Conservation (phyloP, 257 asterid genomes). For the Nicotiana benthamiana region DNA sequence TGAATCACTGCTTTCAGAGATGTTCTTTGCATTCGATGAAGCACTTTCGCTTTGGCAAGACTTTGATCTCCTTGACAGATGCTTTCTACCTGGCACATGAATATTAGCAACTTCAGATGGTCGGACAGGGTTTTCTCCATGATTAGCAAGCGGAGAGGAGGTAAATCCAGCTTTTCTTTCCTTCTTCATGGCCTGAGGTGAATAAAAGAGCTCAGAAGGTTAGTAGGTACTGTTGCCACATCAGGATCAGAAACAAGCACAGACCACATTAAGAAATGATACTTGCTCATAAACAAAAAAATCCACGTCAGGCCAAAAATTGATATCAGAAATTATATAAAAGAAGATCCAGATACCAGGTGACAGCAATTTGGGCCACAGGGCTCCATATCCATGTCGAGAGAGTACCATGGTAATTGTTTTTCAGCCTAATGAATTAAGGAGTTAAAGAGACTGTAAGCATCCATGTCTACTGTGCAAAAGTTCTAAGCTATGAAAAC, state of each 20-base stretch:
- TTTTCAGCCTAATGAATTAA: constrained; percentile 39
- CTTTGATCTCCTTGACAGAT: constrained; percentile 44
- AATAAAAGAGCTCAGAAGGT: constrained; percentile 14
- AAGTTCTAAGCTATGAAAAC: background rate
- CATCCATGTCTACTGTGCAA: background rate
- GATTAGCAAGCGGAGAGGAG: constrained; percentile 25
- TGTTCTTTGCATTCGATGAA: constrained; percentile 35
- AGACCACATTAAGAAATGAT: background rate
- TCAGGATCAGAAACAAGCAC: background rate
- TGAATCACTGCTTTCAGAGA: constrained; percentile 42
- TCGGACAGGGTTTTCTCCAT: constrained; percentile 38
- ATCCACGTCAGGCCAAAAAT: background rate
- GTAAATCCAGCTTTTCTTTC: constrained; percentile 33
- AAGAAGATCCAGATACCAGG: constrained; percentile 34
- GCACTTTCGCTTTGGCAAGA: constrained; percentile 63
- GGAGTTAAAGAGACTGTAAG: constrained; percentile 1
- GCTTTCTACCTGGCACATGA: constrained; percentile 49
- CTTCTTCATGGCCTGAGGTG: constrained; percentile 36
- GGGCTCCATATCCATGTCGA: constrained; percentile 55
- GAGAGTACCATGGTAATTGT: constrained; percentile 39
- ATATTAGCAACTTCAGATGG: constrained; percentile 33
- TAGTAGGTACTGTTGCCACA: constrained; percentile 3
- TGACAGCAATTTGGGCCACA: constrained; percentile 75
- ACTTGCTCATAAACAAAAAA: background rate
- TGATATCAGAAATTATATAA: constrained; percentile 5